phyloP scores from a whole-genome alignment of 108 stramenopile species.

The Cyclostephanos tholiformis region DNA sequence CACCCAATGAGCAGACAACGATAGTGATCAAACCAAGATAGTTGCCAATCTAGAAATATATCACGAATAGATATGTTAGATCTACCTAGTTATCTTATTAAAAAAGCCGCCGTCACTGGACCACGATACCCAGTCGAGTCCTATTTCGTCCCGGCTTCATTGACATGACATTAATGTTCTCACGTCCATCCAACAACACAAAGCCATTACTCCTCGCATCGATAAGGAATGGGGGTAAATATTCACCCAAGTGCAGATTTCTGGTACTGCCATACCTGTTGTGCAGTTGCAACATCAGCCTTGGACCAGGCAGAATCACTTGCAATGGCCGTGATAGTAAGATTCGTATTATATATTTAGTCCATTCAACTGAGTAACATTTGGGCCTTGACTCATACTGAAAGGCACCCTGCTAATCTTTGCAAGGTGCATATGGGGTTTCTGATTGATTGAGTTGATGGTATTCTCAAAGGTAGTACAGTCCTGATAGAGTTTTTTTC shows the following conservation, averaged over 20 bases:
- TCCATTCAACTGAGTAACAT: slow-evolving; percentile 13
- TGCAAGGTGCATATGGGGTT: slow-evolving; percentile 40
- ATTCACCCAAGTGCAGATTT: not conserved
- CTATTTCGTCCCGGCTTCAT: not conserved
- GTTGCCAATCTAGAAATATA: too few species aligned
- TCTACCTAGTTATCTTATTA: too few species aligned
- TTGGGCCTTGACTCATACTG: slow-evolving; percentile 45
- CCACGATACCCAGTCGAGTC: not conserved
- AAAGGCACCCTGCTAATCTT: slow-evolving; percentile 47
- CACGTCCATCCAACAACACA: not conserved
- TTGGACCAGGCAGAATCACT: slow-evolving; percentile 3
- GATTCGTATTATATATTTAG: not conserved
- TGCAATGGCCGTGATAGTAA: not conserved
- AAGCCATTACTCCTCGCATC: not conserved
- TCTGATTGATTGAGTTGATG: slow-evolving; percentile 33
- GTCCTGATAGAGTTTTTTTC: slow-evolving; percentile 44
- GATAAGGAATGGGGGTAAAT: not conserved
- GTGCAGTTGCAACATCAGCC: not conserved
- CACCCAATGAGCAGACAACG: too few species aligned
- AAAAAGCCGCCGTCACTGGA: not conserved
- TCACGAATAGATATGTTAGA: too few species aligned
- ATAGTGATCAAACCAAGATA: too few species aligned
- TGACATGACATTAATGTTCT: not conserved
- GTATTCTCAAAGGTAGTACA: slow-evolving; percentile 48
- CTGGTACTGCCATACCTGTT: not conserved